phyloP scores from a whole-genome alignment of 1,284 basidiomycete genomes.

The Moesziomyces sp. region DNA sequence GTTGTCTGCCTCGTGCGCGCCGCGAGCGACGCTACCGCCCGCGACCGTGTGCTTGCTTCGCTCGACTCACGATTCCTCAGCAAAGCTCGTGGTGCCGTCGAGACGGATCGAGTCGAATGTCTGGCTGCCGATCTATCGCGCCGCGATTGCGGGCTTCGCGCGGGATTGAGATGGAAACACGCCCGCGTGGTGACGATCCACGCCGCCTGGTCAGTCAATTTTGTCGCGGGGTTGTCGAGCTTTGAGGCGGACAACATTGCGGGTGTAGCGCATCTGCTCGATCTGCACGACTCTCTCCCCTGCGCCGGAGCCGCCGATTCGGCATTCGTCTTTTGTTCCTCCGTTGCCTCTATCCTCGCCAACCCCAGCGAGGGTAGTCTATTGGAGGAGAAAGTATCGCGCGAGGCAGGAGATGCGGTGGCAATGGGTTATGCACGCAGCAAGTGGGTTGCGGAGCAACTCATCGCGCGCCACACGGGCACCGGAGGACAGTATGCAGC shows the following conservation, averaged over 20 bases:
- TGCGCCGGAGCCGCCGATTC: constrained; percentile 63
- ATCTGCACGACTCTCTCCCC: constrained; percentile 57
- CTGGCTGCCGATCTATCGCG: constrained; percentile 43
- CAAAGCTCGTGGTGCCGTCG: constrained; percentile 48
- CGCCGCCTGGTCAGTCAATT: constrained; percentile 61
- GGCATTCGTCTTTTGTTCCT: constrained; percentile 68
- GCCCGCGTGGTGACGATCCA: constrained; percentile 33
- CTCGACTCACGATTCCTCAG: constrained; percentile 49
- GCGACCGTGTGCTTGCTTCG: constrained; percentile 68
- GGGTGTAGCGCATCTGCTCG: constrained; percentile 19
- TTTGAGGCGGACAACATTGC: constrained; percentile 51
- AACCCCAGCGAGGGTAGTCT: neutral
- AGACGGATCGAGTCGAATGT: constrained; percentile 15
- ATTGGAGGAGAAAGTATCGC: constrained; percentile 8
- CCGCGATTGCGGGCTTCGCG: constrained; percentile 9
- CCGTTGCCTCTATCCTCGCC: constrained; percentile 73
- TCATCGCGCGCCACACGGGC: constrained; percentile 67
- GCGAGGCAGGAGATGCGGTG: constrained; percentile 13
- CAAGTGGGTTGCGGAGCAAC: constrained; percentile 76
- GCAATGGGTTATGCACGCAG: constrained; percentile 44
- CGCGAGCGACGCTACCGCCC: constrained; percentile 68
- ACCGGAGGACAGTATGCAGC: constrained; percentile 1
- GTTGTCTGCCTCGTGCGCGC: constrained; percentile 74
- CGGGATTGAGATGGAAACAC: neutral
- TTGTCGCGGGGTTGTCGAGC: constrained; percentile 38